Evolutionary conservation across 768 basidiomycete species (phyloP).

Genomic region (Russula griseocarnosa): DNA sequence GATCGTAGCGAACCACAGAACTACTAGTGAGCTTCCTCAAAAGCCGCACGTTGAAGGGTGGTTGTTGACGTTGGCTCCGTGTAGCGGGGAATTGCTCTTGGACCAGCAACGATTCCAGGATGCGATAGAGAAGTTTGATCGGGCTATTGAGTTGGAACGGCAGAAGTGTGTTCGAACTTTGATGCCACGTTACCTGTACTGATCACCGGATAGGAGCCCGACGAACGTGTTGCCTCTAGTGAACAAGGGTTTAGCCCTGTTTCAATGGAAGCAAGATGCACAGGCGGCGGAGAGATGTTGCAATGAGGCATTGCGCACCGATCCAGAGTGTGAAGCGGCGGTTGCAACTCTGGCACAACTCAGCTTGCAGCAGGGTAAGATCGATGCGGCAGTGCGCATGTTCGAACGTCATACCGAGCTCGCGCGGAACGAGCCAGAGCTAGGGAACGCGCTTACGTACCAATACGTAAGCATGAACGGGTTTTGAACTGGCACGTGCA

Average conservation of each 20-base stretch:
- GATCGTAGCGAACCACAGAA: constrained; percentile 85
- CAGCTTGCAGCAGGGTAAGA: constrained; percentile 83
- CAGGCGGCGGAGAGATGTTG: constrained; percentile 78
- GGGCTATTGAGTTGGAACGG: constrained; percentile 84
- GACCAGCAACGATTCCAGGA: constrained; percentile 89
- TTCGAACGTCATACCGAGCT: constrained; percentile 81
- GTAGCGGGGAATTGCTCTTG: constrained; percentile 87
- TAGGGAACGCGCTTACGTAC: constrained; percentile 72
- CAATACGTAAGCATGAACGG: constrained; percentile 56
- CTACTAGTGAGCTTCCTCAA: constrained; percentile 69
- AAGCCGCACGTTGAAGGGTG: not conserved
- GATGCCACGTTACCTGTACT: constrained; percentile 14
- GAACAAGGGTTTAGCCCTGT: constrained; percentile 95
- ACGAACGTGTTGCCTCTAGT: constrained; percentile 89
- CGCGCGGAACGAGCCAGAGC: constrained; percentile 86
- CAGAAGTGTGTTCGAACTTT: constrained; percentile 46
- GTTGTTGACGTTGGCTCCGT: constrained; percentile 6
- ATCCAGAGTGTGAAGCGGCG: constrained; percentile 94
- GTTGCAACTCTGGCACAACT: constrained; percentile 95
- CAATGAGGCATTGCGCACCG: constrained; percentile 80
- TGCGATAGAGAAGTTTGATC: constrained; percentile 88
- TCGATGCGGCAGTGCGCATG: constrained; percentile 80
- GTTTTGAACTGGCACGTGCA: not conserved
- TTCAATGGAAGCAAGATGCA: constrained; percentile 93
- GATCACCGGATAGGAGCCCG: constrained; percentile 36